phyloP scores from a whole-genome alignment of 345 rosid species.

The Hibiscus mutabilis region DNA sequence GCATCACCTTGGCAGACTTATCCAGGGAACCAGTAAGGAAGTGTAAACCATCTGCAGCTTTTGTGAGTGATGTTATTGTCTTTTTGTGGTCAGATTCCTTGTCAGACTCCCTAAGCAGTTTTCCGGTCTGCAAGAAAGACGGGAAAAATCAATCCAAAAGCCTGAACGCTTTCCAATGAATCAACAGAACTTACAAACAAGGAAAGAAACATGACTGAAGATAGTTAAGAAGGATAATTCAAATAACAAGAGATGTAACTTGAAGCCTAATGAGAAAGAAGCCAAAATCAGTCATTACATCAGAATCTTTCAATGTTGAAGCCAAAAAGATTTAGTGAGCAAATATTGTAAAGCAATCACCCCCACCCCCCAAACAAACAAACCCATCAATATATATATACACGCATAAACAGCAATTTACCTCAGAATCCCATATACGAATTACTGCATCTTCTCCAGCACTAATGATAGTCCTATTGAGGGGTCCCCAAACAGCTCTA shows the following conservation, averaged over 20 bases:
- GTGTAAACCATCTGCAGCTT: constrained; percentile 77
- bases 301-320: not conserved
- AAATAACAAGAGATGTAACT: not conserved
- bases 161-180: not conserved
- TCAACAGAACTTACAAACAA: not conserved
- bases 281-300: not conserved
- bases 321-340: not conserved
- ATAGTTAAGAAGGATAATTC: not conserved
- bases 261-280: not conserved
- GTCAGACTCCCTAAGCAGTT: constrained; percentile 58
- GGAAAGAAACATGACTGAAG: not conserved
- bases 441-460: constrained; percentile 78
- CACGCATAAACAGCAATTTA: not conserved
- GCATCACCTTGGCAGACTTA: constrained; percentile 82
- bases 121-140: constrained; percentile 59
- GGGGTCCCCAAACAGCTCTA: constrained; percentile 95
- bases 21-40: constrained; percentile 85
- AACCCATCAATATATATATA: no score
- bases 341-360: not conserved
- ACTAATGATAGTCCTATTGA: constrained; percentile 75
- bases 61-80: constrained; percentile 68
- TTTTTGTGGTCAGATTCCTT: constrained; percentile 76
- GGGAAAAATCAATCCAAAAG: not conserved
- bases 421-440: constrained; percentile 98
- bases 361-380: not conserved